These are phyloP conservation scores for Candida khao-thaluensis DNA, from an alignment of 805 yeast genomes.

Conservation along the genomic window DNA sequence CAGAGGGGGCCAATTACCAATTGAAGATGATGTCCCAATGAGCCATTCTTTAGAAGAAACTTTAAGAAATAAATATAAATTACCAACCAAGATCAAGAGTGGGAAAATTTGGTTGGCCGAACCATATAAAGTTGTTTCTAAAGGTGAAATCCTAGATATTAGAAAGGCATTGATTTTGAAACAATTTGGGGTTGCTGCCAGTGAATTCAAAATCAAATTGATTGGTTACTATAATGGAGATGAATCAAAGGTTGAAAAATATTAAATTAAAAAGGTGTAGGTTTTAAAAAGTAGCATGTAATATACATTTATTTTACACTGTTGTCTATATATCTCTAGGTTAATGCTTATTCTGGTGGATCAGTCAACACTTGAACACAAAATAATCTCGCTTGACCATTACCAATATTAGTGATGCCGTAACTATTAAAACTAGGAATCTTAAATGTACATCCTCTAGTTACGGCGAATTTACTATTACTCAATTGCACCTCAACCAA, in stretches of 20 bases:
- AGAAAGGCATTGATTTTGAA: slow-evolving; percentile 89
- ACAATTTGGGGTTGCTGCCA: slow-evolving; percentile 92
- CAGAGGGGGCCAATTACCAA: slow-evolving; percentile 89
- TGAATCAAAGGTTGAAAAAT: slow-evolving; percentile 11
- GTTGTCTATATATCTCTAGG: slow-evolving; percentile 2
- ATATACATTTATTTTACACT: slow-evolving; percentile 9
- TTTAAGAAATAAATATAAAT: slow-evolving; percentile 80
- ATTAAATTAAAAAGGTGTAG: slow-evolving; percentile 5
- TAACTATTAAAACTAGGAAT: slow-evolving; percentile 78
- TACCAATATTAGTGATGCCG: slow-evolving; percentile 63
- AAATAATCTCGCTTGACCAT: slow-evolving; percentile 58
- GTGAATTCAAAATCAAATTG: slow-evolving; percentile 81
- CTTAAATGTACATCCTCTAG: slow-evolving; percentile 75
- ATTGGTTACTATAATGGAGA: slow-evolving; percentile 79
- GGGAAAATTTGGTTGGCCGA: slow-evolving; percentile 81
- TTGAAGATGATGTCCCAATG: slow-evolving; percentile 94
- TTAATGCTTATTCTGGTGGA: slow-evolving; percentile 10
- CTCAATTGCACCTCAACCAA: slow-evolving; percentile 63
- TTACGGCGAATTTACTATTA: slow-evolving; percentile 56
- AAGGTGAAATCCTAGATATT: slow-evolving; percentile 81
- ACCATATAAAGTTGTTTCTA: slow-evolving; percentile 75
- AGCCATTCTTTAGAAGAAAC: slow-evolving; percentile 95
- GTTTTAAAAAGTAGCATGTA: slow-evolving; percentile 4
- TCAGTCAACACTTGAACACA: slow-evolving; percentile 56
- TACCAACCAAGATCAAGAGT: slow-evolving; percentile 85